Evolutionary conservation across 345 rosid species (phyloP), one percentile per base, ranked within the genome.

Genomic region (Populus deltoides): DNA sequence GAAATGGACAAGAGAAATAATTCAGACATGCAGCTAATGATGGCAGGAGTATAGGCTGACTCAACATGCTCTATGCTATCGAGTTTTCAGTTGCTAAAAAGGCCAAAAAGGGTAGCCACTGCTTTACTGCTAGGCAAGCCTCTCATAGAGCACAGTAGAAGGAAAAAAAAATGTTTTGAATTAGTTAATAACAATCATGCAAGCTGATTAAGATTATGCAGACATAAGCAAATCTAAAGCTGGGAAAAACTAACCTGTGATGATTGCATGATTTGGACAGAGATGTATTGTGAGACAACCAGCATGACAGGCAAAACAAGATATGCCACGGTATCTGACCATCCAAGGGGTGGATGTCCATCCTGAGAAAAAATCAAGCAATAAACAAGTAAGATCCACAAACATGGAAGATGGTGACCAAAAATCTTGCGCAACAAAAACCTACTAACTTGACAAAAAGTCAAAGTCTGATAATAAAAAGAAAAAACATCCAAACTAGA

Each of bases 321-420:
- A 83, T 95, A 95, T n/a, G 97, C 93, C 68, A 92, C 83, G 20
- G 98, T 93, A 81, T 89, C 97, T 3, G 92, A 70, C 99, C 97
- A 95, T 75, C 99, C 99, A 45, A 95, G 97, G 31, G 99, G 99
- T 78, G 99, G 99, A 59, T 91, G 97, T 70, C 99, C 98, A 77
- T 95, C 98, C 99, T 95, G 88, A 70, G 51, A 79, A 69, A 78
- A 71, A 43, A 65, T 33, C 22, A 74, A 77, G 78, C 13, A 16
- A 63, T 62, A 38, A 57, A 33, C 74, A 38, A 78, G 20, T 51
- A 49, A 47, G 45, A 31, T 43, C 1, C 12, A 51, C 33, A 74
- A 15, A 20, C 27, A 12, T 31, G 73, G 55, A 18, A 17, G 38
- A 62, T 15, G 11, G 36, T 51, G 29, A 66, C 20, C 27, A 25